Base-by-base conservation (phyloP, 1,284 basidiomycete species). In the Entoloma clypeatum region DNA sequence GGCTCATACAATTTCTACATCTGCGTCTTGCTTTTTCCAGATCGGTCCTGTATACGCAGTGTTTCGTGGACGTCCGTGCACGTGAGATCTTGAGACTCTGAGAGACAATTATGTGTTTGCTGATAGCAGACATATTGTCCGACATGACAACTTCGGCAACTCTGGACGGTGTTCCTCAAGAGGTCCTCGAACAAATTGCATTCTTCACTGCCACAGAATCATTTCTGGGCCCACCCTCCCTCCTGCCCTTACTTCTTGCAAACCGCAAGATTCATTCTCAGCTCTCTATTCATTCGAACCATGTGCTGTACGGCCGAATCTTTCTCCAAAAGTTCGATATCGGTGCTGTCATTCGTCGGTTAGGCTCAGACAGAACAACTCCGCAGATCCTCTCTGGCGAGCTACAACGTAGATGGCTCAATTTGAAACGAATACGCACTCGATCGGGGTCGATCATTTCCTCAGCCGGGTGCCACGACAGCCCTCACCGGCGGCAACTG, bases 151-250 rank as follows among this genome's bases (percentile, higher is more conserved):
- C 46, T 30, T 34, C 39, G 19, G 30, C 46, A 16, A 44, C 31
- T 14, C 39, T 68, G 44, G 57, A 64, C 34, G 54, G 56, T 10
- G 56, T 90, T 34, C 88, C 88, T 22, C 71, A 72, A 49, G 84
- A 89, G 60, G 69, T 91, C 45, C 71, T 91, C 29, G 76, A 83
- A 47, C 69, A 75, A 41, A 80, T 92, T 51, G 83, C 79, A 4
- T 74, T 74, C 53, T 72, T 74, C 49, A 56, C 71, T 45, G 67
- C 68, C 26, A 70, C 76, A 16, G 57, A 72, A 10, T 55, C 60
- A 26, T 67, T 75, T 26, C 69, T 79, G 21, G 79, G 82, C n/a
- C 70, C 72, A 7, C 72, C 79, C 18, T 63, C 68, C 14, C 59
- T 80, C 14, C 55, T 77, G 25, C 59, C 79, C 8, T 65, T 90